Base-by-base conservation (phyloP, 768 basidiomycete genomes). In the Gymnopilus junonius region DNA sequence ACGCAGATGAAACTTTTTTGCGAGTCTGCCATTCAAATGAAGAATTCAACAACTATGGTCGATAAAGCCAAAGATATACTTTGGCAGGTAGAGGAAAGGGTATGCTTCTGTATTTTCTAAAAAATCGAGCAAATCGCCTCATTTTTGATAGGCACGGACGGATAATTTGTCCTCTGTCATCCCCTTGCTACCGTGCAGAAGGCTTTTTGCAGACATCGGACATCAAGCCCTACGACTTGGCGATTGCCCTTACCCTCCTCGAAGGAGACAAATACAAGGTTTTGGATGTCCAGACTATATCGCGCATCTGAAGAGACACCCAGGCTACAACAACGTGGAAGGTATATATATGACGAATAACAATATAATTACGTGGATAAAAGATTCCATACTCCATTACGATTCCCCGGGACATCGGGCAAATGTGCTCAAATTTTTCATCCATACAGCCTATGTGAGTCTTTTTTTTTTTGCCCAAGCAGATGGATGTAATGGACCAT, bases 271-370 rank as follows among this genome's bases (percentile, higher is more conserved):
- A 67, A 55, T 83, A 79, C 64, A 69, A 67, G 20, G 67, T 72
- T 21, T 75, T 83, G 17, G 69, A 74, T 39, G 76, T 81, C 0
- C 75, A 4, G 82, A 83, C 67, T 83, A 80, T 51, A 75, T 84
- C 40, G 73, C 73, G 17, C 76, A 83, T 66, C 70, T 82, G 15
- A 65, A 72, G 37, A 70, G 67, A 29, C 68, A 70, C 23, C 63
- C 73, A 11, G 71, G 72, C 5, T 60, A 63, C 21, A 79, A 78
- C 61, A 75, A 71, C 8, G 70, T 82, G 7, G 74, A 77, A 45
- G 72, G 64, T 11, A 76, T 77, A 3, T 72, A 73, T 21, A 67
- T 69, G 8, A 72, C 72, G 14, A 81, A 80, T 59, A 78, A 79
- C 67, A 76, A 77, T 59, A 74, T 84, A 43, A 69, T 76, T 31